Conservation (phyloP, 306 rosid genomes). For the Lathyrus sativus region DNA sequence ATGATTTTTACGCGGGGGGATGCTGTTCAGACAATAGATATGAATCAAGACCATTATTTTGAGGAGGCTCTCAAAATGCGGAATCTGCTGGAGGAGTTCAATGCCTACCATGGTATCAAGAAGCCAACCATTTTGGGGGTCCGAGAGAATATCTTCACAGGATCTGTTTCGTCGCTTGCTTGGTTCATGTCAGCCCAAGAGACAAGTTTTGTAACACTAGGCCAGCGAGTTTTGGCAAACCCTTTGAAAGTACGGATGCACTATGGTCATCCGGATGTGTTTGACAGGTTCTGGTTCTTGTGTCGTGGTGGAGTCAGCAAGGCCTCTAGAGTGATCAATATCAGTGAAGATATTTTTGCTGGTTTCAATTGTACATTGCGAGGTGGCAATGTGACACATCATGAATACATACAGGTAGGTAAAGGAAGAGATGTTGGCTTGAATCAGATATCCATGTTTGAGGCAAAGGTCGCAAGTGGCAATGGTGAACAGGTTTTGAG, state of each 20-base stretch:
- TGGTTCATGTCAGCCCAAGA: conserved; percentile 99
- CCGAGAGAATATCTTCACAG: conserved; percentile 92
- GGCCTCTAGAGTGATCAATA: conserved; percentile 90
- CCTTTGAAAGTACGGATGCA: conserved; percentile 97
- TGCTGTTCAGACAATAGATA: conserved; percentile 92
- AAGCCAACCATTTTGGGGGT: conserved; percentile 94
- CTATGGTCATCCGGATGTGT: conserved; percentile 94
- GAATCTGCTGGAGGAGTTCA: conserved; percentile 84
- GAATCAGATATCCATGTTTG: conserved; percentile 93
- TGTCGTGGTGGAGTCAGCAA: conserved; percentile 89
- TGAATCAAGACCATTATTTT: conserved; percentile 94
- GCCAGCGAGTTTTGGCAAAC: conserved; percentile 92
- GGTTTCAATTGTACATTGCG: conserved; percentile 96
- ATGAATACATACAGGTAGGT: conserved; percentile 94
- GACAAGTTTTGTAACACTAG: conserved; percentile 86
- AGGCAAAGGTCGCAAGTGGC: conserved; percentile 93
- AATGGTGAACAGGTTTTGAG: conserved; percentile 96
- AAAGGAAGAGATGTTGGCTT: conserved; percentile 98
- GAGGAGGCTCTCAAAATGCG: conserved; percentile 99
- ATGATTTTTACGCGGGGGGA: conserved; percentile 93
- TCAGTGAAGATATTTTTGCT: conserved; percentile 95
- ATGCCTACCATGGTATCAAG: conserved; percentile 57
- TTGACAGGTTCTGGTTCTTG: conserved; percentile 94
- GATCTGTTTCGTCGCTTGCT: conserved; percentile 96
- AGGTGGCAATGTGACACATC: conserved; percentile 96